Evolutionary conservation across 1,284 basidiomycete genomes (phyloP).

Genomic region (Volvariella volvacea): DNA sequence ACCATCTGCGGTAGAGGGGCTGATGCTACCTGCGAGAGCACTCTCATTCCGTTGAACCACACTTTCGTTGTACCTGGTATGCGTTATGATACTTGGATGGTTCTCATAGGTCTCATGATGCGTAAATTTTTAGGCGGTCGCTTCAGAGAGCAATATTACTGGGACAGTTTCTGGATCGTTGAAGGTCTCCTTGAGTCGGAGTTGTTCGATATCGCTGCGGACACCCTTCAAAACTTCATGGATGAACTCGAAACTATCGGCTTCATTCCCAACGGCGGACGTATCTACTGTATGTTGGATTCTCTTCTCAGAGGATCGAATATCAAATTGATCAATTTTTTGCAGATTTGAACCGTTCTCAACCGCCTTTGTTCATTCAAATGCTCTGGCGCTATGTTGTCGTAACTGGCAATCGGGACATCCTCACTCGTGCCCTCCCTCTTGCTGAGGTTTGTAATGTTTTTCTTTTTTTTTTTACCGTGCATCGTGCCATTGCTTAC

Average conservation of each 20-base stretch:
- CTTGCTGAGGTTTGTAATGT: slow-evolving; percentile 35
- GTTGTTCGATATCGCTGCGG: slow-evolving; percentile 68
- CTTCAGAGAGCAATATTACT: slow-evolving; percentile 60
- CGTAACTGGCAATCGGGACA: slow-evolving; percentile 31
- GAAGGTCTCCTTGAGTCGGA: slow-evolving; percentile 79
- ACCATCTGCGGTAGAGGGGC: slow-evolving; percentile 52
- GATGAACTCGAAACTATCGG: slow-evolving; percentile 77
- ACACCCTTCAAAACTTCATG: slow-evolving; percentile 87
- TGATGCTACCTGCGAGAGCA: slow-evolving; percentile 62
- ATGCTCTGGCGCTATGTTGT: slow-evolving; percentile 38
- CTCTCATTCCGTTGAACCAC: slow-evolving; percentile 84
- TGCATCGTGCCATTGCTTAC: slow-evolving; percentile 6
- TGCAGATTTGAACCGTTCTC: slow-evolving; percentile 79
- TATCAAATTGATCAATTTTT: slow-evolving; percentile 2
- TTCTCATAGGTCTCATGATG: neutral
- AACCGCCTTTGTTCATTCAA: slow-evolving; percentile 83
- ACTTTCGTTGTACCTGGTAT: slow-evolving; percentile 85
- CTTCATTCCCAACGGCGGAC: slow-evolving; percentile 90
- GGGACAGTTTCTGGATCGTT: slow-evolving; percentile 86
- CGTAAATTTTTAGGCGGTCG: slow-evolving; percentile 31
- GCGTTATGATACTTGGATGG: slow-evolving; percentile 17
- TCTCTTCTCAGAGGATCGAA: slow-evolving; percentile 1
- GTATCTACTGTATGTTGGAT: slow-evolving; percentile 61
- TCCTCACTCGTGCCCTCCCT: slow-evolving; percentile 38
- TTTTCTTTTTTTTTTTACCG: no score